Percentiles rank a stretch among this genome's conserved stretches.
These are phyloP conservation scores for Tolypocladium paradoxum DNA, from an alignment of 2,329 filamentous ascomycete species.

Conservation along the genomic window DNA sequence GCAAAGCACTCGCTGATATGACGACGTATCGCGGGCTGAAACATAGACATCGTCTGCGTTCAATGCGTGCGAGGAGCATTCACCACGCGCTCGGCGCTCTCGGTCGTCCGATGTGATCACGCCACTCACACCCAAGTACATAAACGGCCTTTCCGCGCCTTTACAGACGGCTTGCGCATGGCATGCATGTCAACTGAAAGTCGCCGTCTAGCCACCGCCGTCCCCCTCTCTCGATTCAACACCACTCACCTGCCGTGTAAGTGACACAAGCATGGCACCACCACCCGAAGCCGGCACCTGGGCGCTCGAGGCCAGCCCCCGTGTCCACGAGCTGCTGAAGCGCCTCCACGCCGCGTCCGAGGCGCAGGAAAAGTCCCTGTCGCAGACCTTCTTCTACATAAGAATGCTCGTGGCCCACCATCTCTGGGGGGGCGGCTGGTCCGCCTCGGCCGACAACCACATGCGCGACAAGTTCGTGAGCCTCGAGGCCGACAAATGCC, in stretches of 20 bases:
- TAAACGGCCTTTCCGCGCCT: not conserved
- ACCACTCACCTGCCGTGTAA: not conserved
- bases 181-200: too few species aligned
- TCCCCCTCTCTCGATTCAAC: not conserved
- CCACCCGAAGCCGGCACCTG: conserved; percentile 5
- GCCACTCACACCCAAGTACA: not conserved
- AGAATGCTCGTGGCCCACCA: conserved; percentile 11
- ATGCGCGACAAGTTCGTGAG: conserved; percentile 48
- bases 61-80: not conserved
- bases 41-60: not conserved
- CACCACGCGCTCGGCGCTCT: not conserved
- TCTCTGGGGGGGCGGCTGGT: conserved; percentile 13
- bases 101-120: not conserved
- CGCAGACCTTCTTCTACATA: conserved; percentile 16
- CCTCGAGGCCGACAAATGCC: conserved; percentile 46
- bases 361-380: conserved; percentile 13
- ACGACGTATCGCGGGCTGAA: not conserved
- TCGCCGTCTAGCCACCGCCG: not conserved
- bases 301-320: conserved; percentile 12
- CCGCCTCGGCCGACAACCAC: conserved; percentile 17
- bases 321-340: conserved; percentile 14
- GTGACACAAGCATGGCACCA: not conserved
- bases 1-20: not conserved
- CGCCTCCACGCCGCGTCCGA: conserved; percentile 16
- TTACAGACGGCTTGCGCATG: not conserved